Percentiles rank a stretch among this genome's conserved stretches.
phyloP scores from a whole-genome alignment of 768 basidiomycete species.

The Cystobasidium onofrii region DNA sequence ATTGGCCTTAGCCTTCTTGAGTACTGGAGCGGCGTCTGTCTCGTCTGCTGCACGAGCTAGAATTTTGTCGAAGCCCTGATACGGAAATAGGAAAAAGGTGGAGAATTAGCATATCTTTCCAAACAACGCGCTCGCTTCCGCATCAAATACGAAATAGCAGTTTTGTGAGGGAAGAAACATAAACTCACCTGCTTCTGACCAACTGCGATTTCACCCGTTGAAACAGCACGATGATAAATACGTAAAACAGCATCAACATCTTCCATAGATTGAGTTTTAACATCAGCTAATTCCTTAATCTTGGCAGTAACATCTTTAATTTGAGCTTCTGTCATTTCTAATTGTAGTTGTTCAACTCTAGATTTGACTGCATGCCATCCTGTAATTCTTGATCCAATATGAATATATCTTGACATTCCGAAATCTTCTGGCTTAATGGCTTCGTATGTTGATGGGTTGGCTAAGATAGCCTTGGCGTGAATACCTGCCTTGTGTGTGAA shows the following conservation, averaged over 20 bases:
- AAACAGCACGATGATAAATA: slow-evolving; percentile 55
- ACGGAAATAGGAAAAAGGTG: neutral
- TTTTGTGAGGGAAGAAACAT: too few relatives aligned
- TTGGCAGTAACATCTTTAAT: slow-evolving; percentile 98
- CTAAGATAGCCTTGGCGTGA: slow-evolving; percentile 98
- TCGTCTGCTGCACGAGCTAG: neutral
- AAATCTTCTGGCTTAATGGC: slow-evolving; percentile 95
- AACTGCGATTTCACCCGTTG: slow-evolving; percentile 79
- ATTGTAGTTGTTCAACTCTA: slow-evolving; percentile 91
- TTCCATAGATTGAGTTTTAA: slow-evolving; percentile 97
- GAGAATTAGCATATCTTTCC: too few relatives aligned
- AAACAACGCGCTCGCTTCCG: too few relatives aligned
- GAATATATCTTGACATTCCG: slow-evolving; percentile 92
- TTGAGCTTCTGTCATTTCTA: slow-evolving; percentile 79
- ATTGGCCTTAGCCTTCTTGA: slow-evolving; percentile 1
- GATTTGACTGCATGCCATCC: slow-evolving; percentile 99
- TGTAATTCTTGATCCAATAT: slow-evolving; percentile 58
- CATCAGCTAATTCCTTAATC: slow-evolving; percentile 98
- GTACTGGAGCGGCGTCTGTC: neutral
- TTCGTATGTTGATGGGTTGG: slow-evolving; percentile 98
- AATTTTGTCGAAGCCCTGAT: neutral
- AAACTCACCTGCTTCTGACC: slow-evolving; percentile 72
- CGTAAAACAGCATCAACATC: slow-evolving; percentile 95
- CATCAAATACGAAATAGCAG: too few relatives aligned
- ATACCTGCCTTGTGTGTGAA: slow-evolving; percentile 99